Base-by-base conservation (phyloP, 345 rosid genomes). In the Limnanthes douglasii region DNA sequence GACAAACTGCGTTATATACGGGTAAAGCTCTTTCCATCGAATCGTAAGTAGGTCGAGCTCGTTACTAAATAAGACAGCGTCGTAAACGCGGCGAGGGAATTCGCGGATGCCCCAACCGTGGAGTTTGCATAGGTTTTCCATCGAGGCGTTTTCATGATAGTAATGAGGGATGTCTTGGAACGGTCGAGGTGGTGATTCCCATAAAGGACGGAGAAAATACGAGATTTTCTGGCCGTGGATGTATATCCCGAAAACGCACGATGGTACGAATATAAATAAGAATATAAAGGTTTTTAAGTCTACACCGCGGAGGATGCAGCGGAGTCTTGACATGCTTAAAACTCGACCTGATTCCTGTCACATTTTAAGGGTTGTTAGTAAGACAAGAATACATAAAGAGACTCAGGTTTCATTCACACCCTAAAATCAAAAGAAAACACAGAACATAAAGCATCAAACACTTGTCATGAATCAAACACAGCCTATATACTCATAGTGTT, bases 31-130 rank as follows among this genome's bases (percentile, higher is more conserved):
- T 37, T 61, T 61, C 95, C 95, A 83, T 20, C 92, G 68, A 11
- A 83, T n/a, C 0, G 69, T 53, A 32, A 83, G 86, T 10, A 83
- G 56, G 48, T 83, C 95, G 28, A 78, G 39, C 66, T 83, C 95
- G 52, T 83, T 78, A 46, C 86, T 83, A 60, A 83, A 83, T 48
- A 83, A 50, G 45, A 78, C 83, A 2, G 92, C 95, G 51, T 83
- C 95, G 22, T 69, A 83, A 20, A 83, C 92, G 5, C 86, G 83
- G 41, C 95, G 63, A 2, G 95, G 86, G 33, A 57, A 83, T 19
- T 83, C 95, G 6, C 95, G 65, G 0, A 74, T 64, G 10, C 74
- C 72, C 95, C 95, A 83, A 13, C 92, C 95, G 15, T 83, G 95
- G 39, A 83, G 95, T 39, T 57, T 78, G 69, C 95, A 83, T 28